Conservation (phyloP, 371 early-diverging fungal genomes). For the Modicella reniformis region DNA sequence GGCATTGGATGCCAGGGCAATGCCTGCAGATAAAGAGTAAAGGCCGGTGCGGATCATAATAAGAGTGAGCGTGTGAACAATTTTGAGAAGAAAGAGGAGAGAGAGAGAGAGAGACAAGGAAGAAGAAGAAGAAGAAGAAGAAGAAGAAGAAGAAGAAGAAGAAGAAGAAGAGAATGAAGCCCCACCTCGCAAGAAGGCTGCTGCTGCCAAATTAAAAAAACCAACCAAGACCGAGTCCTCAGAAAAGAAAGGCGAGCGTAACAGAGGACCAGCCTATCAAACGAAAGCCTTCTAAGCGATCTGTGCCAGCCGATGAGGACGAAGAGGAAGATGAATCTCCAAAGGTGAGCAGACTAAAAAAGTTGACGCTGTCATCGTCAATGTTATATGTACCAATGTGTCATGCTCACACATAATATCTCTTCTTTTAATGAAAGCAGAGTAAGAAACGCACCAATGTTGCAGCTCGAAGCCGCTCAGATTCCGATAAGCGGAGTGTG, state of each 20-base stretch:
- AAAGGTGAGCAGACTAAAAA: slow-evolving; percentile 16
- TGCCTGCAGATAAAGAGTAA: slow-evolving; percentile 44
- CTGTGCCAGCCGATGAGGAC: slow-evolving; percentile 24
- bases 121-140: too few species aligned
- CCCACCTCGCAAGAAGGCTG: too few species aligned
- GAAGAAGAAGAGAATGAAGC: too few species aligned
- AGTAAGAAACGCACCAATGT: slow-evolving; percentile 32
- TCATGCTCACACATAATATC: too few species aligned
- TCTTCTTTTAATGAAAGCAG: neutral
- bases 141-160: too few species aligned
- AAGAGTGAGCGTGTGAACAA: neutral
- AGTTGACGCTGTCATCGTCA: neutral
- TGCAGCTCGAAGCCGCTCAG: slow-evolving; percentile 26
- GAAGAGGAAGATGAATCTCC: slow-evolving; percentile 32
- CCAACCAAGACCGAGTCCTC: too few species aligned
- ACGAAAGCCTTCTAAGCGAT: too few species aligned
- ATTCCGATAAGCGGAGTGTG: slow-evolving; percentile 42
- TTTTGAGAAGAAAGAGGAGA: too few species aligned
- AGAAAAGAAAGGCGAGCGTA: too few species aligned
- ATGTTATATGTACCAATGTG: neutral
- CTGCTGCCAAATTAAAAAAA: too few species aligned
- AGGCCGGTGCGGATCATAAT: slow-evolving; percentile 23
- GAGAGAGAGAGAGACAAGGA: neutral
- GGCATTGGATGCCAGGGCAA: slow-evolving; percentile 49
- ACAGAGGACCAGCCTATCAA: too few species aligned